Evolutionary conservation across 2,329 filamentous ascomycete genomes (phyloP).

Genomic region (Penicillium sp.): DNA sequence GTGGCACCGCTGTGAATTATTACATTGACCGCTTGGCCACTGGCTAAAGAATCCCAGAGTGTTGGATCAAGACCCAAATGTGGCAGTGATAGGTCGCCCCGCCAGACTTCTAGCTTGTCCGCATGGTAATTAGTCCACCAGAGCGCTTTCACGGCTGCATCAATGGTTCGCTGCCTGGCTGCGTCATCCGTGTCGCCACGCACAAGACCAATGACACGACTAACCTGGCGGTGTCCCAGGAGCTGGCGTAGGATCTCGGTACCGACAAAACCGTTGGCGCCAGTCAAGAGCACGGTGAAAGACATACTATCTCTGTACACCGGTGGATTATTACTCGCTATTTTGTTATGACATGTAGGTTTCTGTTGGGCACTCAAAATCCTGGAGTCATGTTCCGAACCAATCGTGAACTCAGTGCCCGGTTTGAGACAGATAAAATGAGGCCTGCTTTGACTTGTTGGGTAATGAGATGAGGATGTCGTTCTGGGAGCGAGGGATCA

Average conservation of each 20-base stretch:
- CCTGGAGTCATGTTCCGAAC: too few relatives aligned
- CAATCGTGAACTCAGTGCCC: too few relatives aligned
- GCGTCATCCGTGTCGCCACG: constrained; percentile 3
- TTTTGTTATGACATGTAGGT: not conserved
- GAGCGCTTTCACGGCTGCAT: constrained; percentile 12
- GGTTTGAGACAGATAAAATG: too few relatives aligned
- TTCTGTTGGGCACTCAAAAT: not conserved
- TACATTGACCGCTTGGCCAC: not conserved
- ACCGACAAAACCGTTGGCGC: constrained; percentile 24
- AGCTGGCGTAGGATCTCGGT: constrained; percentile 23
- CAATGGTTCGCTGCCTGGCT: not conserved
- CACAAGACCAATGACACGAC: constrained; percentile 17
- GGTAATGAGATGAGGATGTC: too few relatives aligned
- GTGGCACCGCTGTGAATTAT: not conserved
- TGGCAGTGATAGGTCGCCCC: constrained; percentile 17
- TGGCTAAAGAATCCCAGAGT: not conserved
- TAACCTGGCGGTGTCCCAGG: constrained; percentile 6
- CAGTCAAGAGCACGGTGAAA: constrained; percentile 19
- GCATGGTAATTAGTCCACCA: constrained; percentile 19
- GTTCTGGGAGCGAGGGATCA: too few relatives aligned
- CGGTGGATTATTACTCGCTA: not conserved
- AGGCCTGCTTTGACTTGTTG: too few relatives aligned
- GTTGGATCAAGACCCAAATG: not conserved
- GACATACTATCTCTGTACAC: too few relatives aligned
- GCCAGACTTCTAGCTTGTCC: constrained; percentile 21